Base-by-base conservation (phyloP, 345 rosid genomes). In the Brassica carinata region DNA sequence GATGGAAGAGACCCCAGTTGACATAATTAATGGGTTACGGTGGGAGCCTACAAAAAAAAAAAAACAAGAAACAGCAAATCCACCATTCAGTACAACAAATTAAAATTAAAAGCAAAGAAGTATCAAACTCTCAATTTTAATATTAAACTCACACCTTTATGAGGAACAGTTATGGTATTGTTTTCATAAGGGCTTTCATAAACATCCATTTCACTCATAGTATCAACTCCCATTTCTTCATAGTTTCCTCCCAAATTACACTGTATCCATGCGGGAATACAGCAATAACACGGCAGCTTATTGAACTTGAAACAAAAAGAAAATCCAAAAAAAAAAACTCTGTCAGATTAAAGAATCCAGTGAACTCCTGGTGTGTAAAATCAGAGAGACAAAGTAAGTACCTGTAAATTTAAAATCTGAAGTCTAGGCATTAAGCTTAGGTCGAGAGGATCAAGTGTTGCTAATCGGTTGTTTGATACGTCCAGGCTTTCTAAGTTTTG, bases 191-290 rank as follows among this genome's bases (percentile, higher is more conserved):
- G 64, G 48, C 85, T 72, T 79, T 90, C 99, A 78, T 88, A 84
- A 0, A 96, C 93, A 84, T 96, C 99, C 99, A 96, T 96, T 84
- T 93, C 98, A 71, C 87, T 90, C 17, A 85, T 86, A 57, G 83
- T 85, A 82, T 90, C 94, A 84, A 62, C 75, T 36, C 86, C 84
- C 51, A 83, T 31, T 72, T 84, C 87, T 79, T 80, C 82, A 36
- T 72, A 89, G 80, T 96, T 96, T 67, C 92, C 97, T 62, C 87
- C 91, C 77, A 96, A 58, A 84, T 88, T 77, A 82, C 98, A 96
- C 84, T 86, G 80, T 83, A 93, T 87, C 99, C 97, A 96, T 9
- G 96, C 68, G 67, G 99, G 99, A 72, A 93, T 88, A 80, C 86
- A 86, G 82, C 88, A 90, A 83, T 80, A 77, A 73, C 87, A 83